Evolutionary conservation across 1,284 basidiomycete species (phyloP).

Genomic region (Mycena citricolor): DNA sequence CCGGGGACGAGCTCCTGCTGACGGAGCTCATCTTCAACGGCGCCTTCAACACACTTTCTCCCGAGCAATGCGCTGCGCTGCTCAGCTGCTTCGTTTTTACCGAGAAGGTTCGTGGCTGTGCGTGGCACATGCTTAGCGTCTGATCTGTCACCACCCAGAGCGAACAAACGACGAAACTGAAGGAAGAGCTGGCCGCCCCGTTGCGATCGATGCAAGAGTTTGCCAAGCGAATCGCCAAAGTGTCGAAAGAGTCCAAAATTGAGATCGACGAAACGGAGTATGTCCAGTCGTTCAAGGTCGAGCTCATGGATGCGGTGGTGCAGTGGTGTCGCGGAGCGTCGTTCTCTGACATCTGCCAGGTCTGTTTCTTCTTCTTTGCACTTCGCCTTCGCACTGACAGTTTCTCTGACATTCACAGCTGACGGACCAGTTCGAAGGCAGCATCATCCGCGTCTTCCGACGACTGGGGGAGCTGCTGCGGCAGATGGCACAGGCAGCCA

Average conservation of each 20-base stretch:
- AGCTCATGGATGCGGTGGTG: constrained; percentile 96
- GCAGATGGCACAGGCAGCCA: constrained; percentile 93
- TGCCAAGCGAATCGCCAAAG: constrained; percentile 92
- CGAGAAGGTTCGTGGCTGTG: constrained; percentile 76
- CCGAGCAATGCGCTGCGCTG: constrained; percentile 91
- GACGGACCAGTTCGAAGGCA: constrained; percentile 97
- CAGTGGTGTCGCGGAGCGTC: constrained; percentile 98
- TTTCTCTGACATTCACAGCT: constrained; percentile 47
- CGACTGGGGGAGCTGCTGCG: constrained; percentile 91
- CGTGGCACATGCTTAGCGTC: background rate
- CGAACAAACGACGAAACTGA: constrained; percentile 82
- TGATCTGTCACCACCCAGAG: constrained; percentile 53
- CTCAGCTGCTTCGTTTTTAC: constrained; percentile 96
- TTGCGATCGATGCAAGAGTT: constrained; percentile 94
- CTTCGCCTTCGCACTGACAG: background rate
- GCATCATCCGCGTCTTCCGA: constrained; percentile 91
- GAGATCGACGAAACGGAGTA: constrained; percentile 92
- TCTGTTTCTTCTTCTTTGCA: constrained; percentile 33
- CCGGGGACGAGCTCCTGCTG: constrained; percentile 93
- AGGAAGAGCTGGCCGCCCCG: constrained; percentile 91
- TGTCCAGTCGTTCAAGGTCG: constrained; percentile 94
- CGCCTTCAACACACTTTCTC: constrained; percentile 86
- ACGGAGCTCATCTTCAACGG: constrained; percentile 99
- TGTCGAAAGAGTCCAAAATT: constrained; percentile 91
- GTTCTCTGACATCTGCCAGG: constrained; percentile 96